These are phyloP conservation scores for Diaporthe caulivora DNA, from an alignment of 2,329 filamentous ascomycete species.

Conservation along the genomic window DNA sequence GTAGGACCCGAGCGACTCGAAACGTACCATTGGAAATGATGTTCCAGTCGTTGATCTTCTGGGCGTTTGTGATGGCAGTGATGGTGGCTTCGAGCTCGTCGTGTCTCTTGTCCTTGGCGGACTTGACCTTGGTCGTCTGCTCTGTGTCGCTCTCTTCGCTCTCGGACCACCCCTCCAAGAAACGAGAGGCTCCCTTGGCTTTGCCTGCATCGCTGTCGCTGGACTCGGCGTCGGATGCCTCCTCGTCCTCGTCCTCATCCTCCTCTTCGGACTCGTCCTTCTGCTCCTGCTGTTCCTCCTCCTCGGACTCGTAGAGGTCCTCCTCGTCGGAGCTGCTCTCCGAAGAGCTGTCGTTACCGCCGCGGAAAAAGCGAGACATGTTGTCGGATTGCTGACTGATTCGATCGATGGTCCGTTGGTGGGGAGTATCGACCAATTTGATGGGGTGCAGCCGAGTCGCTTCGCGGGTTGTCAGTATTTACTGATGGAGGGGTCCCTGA, in stretches of 20 bases:
- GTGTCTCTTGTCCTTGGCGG: constrained; percentile 96
- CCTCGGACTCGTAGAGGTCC: constrained; percentile 83
- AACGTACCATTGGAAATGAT: constrained; percentile 88
- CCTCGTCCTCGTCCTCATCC: constrained; percentile 64
- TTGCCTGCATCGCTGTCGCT: constrained; percentile 74
- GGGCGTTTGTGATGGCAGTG: constrained; percentile 92
- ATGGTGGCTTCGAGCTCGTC: constrained; percentile 94
- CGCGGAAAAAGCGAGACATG: constrained; percentile 98
- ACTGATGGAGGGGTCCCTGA: constrained; percentile 30
- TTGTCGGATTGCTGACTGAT: constrained; percentile 50
- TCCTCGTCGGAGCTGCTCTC: constrained; percentile 98
- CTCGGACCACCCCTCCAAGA: constrained; percentile 81
- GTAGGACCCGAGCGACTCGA: neutral
- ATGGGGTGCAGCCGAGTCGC: constrained; percentile 34
- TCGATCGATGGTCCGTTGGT: constrained; percentile 28
- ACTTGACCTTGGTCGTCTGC: constrained; percentile 88
- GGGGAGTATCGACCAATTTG: constrained; percentile 29
- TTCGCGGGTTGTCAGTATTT: constrained; percentile 34
- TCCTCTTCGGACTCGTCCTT: constrained; percentile 65
- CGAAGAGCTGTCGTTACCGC: constrained; percentile 91
- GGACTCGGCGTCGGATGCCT: constrained; percentile 61
- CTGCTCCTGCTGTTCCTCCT: constrained; percentile 73
- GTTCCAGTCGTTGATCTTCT: constrained; percentile 98
- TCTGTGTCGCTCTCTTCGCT: constrained; percentile 92
- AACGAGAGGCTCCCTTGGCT: constrained; percentile 80